These are phyloP conservation scores for Fusarium sp. DNA, from an alignment of 2,329 filamentous ascomycete genomes.

Conservation along the genomic window DNA sequence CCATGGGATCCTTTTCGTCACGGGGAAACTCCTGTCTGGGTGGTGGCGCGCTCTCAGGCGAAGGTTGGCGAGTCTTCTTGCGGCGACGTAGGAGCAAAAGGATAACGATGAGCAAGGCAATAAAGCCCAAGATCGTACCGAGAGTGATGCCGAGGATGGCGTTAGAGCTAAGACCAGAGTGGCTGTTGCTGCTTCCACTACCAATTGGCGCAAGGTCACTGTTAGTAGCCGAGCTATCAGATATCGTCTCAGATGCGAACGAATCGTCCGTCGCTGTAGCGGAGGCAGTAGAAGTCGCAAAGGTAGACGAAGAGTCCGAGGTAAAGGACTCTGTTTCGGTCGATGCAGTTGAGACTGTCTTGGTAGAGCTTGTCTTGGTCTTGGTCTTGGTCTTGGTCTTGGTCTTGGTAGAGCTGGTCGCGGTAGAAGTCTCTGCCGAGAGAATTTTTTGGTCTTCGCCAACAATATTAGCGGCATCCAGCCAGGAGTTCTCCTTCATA, in stretches of 20 bases:
- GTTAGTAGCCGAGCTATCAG: slow-evolving; percentile 44
- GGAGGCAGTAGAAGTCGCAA: slow-evolving; percentile 44
- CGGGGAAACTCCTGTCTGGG: slow-evolving; percentile 57
- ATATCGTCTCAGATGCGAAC: slow-evolving; percentile 45
- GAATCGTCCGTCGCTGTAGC: slow-evolving; percentile 38
- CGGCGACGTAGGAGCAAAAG: slow-evolving; percentile 69
- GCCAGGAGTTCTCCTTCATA: slow-evolving; percentile 80
- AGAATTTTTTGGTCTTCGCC: slow-evolving; percentile 59
- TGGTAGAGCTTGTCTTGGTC: slow-evolving; percentile 34
- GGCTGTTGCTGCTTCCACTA: slow-evolving; percentile 45
- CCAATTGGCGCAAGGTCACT: slow-evolving; percentile 47
- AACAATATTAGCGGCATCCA: slow-evolving; percentile 76
- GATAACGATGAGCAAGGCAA: slow-evolving; percentile 77
- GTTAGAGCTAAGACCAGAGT: slow-evolving; percentile 58
- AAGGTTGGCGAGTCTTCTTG: slow-evolving; percentile 59
- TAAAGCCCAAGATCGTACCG: slow-evolving; percentile 82
- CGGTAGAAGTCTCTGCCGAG: slow-evolving; percentile 38
- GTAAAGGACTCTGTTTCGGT: slow-evolving; percentile 48
- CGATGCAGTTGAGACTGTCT: slow-evolving; percentile 43
- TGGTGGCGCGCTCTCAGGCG: slow-evolving; percentile 60
- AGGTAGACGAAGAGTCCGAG: slow-evolving; percentile 42
- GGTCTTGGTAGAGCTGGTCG: slow-evolving; percentile 1
- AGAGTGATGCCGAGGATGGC: slow-evolving; percentile 84
- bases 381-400: slow-evolving; percentile 24
- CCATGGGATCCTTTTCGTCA: slow-evolving; percentile 70